Conservation (phyloP, 805 yeast species). For the Saccharomycopsis oosterbeekiorum region DNA sequence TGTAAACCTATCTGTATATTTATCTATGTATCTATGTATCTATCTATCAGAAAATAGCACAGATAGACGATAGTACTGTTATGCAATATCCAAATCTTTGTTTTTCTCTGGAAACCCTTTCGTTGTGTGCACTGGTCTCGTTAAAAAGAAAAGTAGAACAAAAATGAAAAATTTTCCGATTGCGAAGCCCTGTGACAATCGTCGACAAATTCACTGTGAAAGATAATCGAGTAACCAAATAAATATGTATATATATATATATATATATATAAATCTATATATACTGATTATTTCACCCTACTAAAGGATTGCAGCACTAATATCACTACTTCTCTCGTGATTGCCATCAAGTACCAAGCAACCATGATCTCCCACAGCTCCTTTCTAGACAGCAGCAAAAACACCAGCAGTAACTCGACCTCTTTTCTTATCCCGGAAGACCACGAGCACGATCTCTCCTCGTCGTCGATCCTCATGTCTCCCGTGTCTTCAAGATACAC, state of each 20-base stretch:
- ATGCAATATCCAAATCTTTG: too few relatives aligned
- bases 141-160: neutral
- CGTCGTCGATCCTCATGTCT: neutral
- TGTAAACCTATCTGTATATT: too few relatives aligned
- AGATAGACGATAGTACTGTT: too few relatives aligned
- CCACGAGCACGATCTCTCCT: neutral
- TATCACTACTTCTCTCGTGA: too few relatives aligned
- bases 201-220: neutral
- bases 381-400: neutral
- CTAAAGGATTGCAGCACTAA: too few relatives aligned
- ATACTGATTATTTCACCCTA: too few relatives aligned
- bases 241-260: too few relatives aligned
- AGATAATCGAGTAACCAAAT: neutral
- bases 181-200: neutral
- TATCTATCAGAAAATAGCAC: too few relatives aligned
- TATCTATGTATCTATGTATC: too few relatives aligned
- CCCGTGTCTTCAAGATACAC: neutral
- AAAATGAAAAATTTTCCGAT: neutral
- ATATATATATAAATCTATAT: too few relatives aligned
- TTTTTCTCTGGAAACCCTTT: too few relatives aligned
- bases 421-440: neutral
- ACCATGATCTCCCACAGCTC: neutral
- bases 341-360: neutral
- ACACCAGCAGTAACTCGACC: neutral
- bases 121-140: too few relatives aligned